Evolutionary conservation across 345 rosid species (phyloP), one percentile per base, ranked within the genome.

Genomic region (Citrus medica): DNA sequence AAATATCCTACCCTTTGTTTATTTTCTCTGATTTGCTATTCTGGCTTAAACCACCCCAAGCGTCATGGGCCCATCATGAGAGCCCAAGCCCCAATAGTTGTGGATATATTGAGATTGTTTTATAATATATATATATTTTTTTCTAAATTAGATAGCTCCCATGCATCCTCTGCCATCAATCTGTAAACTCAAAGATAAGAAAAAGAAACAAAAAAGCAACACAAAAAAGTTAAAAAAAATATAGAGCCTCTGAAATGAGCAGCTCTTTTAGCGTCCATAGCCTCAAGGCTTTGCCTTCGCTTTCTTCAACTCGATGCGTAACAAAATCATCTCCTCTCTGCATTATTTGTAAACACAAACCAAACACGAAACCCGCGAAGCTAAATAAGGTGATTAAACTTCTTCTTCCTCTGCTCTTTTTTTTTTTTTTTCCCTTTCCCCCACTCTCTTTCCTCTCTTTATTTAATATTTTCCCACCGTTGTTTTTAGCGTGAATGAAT

Each of bases 251-350:
- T 32, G 65, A 78, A 42, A 85, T 80, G 88, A 80, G 88, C 84
- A 75, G 82, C 79, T 76, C 80, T 62, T 72, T 83, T 75, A 78
- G 81, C 73, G 73, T 76, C 70, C 86, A 79, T 58, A 69, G 73
- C 33, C 81, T 76, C 13, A 84, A 64, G 71, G 82, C 88, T 77
- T 82, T 88, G 82, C 85, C 88, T 55, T 63, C 79, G 79, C 82
- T 79, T n/a, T 85, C 79, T 37, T 79, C 86, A 72, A 48, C 80
- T 35, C 79, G 48, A 9, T 25, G 76, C 75, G 38, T 7, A 62
- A 28, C 42, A 42, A 84, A 37, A 72, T 60, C 80, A 67, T 1
- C 76, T 78, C 73, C 83, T 73, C 73, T 82, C 76, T 67, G 1
- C 38, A 71, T 81, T 27, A 27, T 77, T 51, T 86, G 83, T 72